A percentile compares a stretch with the other conserved stretches of the same genome.
Evolutionary conservation across 257 asterid genomes (phyloP).

Genomic region (Sherardia arvensis): DNA sequence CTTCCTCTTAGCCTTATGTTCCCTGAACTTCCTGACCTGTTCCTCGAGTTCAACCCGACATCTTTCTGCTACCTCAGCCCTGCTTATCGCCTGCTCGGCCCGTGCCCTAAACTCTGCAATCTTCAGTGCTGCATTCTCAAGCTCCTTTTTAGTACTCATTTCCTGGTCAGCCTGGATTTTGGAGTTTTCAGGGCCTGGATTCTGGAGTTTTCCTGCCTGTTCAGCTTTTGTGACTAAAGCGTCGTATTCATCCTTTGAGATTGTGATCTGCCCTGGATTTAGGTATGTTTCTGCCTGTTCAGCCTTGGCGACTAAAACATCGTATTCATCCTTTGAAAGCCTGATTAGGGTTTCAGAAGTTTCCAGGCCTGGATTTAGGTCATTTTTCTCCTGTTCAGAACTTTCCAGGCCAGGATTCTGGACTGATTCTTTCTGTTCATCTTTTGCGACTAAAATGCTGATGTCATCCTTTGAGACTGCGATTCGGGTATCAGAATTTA

Average conservation of each 20-base stretch:
- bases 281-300: neutral
- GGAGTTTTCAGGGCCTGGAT: neutral
- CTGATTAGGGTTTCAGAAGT: neutral
- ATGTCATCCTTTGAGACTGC: neutral
- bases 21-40: conserved; percentile 41
- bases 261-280: neutral
- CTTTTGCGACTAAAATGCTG: neutral
- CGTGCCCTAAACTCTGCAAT: conserved; percentile 48
- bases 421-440: neutral
- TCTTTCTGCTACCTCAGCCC: conserved; percentile 76
- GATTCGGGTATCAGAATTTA: neutral
- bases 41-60: conserved; percentile 42
- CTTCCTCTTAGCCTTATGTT: conserved; percentile 37
- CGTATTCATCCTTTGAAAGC: neutral
- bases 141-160: conserved; percentile 29
- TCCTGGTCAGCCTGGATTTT: too few species aligned
- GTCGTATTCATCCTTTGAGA: neutral
- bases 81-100: conserved; percentile 71
- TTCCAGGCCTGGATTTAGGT: neutral
- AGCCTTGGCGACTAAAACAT: neutral
- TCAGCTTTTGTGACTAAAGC: neutral
- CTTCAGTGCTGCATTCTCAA: conserved; percentile 30
- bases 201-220: neutral
- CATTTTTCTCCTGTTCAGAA: neutral
- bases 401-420: neutral